These are phyloP conservation scores for Chrysosporium queenslandicum DNA, from an alignment of 2,329 filamentous ascomycete genomes.

Conservation along the genomic window DNA sequence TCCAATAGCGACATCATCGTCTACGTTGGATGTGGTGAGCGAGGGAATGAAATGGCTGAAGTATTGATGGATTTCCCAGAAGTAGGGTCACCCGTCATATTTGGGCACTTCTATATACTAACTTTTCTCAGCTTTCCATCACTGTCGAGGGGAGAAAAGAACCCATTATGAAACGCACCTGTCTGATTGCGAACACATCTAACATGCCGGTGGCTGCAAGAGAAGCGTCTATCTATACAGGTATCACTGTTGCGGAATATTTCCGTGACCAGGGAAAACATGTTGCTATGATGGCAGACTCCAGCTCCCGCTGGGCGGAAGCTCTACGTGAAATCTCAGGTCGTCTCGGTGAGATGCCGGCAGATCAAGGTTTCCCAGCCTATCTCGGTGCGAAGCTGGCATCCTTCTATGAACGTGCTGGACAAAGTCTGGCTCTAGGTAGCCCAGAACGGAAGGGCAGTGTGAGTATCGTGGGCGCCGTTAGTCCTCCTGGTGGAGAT, in stretches of 20 bases:
- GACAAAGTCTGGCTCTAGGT: constrained; percentile 72
- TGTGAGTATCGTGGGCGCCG: constrained; percentile 94
- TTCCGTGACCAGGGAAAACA: constrained; percentile 95
- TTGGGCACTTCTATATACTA: neutral
- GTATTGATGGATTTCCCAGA: constrained; percentile 99
- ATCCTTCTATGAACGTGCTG: constrained; percentile 98
- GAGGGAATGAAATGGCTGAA: constrained; percentile 99
- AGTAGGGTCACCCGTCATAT: constrained; percentile 29
- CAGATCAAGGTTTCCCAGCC: constrained; percentile 97
- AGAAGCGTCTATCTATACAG: constrained; percentile 98
- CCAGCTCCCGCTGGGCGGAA: constrained; percentile 95
- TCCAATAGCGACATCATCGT: constrained; percentile 99
- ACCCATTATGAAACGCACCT: constrained; percentile 99
- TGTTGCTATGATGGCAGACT: constrained; percentile 99
- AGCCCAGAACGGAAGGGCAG: constrained; percentile 81
- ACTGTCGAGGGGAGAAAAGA: constrained; percentile 89
- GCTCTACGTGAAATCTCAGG: constrained; percentile 97
- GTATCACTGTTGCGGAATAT: constrained; percentile 89
- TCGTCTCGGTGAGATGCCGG: constrained; percentile 98
- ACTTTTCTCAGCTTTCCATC: constrained; percentile 60
- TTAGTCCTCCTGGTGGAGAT: constrained; percentile 95
- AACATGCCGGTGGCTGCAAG: constrained; percentile 99
- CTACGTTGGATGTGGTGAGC: constrained; percentile 88
- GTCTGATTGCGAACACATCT: constrained; percentile 95
- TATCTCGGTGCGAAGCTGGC: constrained; percentile 95